Conservation (phyloP, 352 stramenopile genomes). For the Thalassiosira livingstoniorum region DNA sequence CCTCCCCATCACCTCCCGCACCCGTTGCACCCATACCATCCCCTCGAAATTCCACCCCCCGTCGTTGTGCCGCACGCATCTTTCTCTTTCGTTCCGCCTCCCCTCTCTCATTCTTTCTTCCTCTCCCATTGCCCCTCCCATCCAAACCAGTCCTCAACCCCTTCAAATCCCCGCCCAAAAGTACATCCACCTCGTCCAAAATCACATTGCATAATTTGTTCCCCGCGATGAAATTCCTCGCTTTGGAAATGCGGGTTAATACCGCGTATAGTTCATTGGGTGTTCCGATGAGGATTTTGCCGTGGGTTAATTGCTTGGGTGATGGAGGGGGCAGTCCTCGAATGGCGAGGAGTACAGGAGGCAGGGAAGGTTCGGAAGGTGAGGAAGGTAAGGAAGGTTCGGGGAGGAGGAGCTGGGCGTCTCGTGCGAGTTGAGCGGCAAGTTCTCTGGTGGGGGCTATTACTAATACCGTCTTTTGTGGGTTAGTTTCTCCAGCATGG, state of each 20-base stretch:
- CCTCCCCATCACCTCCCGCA: slow-evolving; percentile 30
- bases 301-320: slow-evolving; percentile 39
- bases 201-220: slow-evolving; percentile 58
- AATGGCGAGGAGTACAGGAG: slow-evolving; percentile 57
- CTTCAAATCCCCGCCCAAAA: slow-evolving; percentile 59
- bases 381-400: slow-evolving; percentile 36
- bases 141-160: slow-evolving; percentile 64
- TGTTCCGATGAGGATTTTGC: slow-evolving; percentile 62
- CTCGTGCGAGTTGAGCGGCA: slow-evolving; percentile 59
- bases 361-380: slow-evolving; percentile 10
- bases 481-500: neutral
- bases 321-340: slow-evolving; percentile 59
- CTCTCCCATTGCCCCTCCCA: slow-evolving; percentile 22
- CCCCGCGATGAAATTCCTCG: slow-evolving; percentile 58
- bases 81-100: slow-evolving; percentile 62
- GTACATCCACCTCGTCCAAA: slow-evolving; percentile 72
- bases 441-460: slow-evolving; percentile 72
- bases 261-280: slow-evolving; percentile 64
- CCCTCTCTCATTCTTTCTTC: slow-evolving; percentile 44
- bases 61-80: slow-evolving; percentile 60
- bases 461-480: slow-evolving; percentile 60
- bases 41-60: slow-evolving; percentile 61
- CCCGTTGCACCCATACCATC: slow-evolving; percentile 30
- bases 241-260: slow-evolving; percentile 55
- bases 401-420: slow-evolving; percentile 50